Conservation (phyloP, 805 yeast genomes). For the Wickerhamomyces silvicola region DNA sequence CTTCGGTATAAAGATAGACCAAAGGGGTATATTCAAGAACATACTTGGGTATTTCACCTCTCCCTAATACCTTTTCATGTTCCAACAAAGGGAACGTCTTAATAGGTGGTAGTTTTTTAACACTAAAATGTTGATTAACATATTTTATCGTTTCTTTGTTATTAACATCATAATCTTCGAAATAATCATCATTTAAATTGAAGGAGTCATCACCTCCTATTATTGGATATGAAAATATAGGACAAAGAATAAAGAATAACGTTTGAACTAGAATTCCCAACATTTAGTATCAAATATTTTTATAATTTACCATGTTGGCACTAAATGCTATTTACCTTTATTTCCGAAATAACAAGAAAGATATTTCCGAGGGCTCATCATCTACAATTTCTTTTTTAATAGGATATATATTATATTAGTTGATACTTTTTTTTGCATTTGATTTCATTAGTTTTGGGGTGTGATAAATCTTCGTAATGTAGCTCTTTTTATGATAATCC, state of each 20-base stretch:
- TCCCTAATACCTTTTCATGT: conserved; percentile 31
- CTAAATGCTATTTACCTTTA: too few relatives aligned
- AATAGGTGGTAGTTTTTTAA: conserved; percentile 31
- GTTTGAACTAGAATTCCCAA: background rate
- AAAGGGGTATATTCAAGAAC: conserved; percentile 65
- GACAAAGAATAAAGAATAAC: background rate
- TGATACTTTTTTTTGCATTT: too few relatives aligned
- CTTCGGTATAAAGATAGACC: conserved; percentile 86
- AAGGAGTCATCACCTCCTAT: background rate
- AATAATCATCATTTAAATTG: conserved; percentile 10
- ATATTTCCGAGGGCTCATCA: too few relatives aligned
- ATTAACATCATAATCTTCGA: conserved; percentile 8
- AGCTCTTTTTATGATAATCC: too few relatives aligned
- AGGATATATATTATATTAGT: too few relatives aligned
- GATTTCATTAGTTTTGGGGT: too few relatives aligned
- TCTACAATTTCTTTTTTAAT: too few relatives aligned
- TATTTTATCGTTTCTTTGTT: conserved; percentile 5
- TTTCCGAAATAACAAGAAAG: too few relatives aligned
- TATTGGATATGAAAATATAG: background rate
- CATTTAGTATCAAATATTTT: too few relatives aligned
- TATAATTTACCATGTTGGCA: too few relatives aligned
- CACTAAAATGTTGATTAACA: conserved; percentile 3
- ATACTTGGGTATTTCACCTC: conserved; percentile 59
- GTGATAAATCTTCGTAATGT: too few relatives aligned
- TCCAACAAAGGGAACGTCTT: conserved; percentile 23